Conservation (phyloP, 2,329 filamentous ascomycete species). For the Dothideomycetes sp. region DNA sequence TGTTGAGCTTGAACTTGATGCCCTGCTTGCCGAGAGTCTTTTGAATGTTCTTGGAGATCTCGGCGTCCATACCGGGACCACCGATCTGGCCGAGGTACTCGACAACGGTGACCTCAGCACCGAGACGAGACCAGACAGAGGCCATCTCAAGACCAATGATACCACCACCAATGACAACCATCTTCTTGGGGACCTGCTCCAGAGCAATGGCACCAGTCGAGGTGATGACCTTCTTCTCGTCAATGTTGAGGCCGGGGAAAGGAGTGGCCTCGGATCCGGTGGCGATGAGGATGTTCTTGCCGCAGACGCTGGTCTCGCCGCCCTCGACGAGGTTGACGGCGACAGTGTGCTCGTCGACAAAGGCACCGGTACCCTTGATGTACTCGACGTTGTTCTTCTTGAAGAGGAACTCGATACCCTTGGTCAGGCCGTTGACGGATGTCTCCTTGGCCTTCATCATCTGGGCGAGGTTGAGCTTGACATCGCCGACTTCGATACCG, state of each 20-base stretch:
- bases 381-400: conserved; percentile 99
- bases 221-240: conserved; percentile 95
- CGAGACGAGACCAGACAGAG: conserved; percentile 93
- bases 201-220: conserved; percentile 91
- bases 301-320: conserved; percentile 75
- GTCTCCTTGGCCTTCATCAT: conserved; percentile 99
- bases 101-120: conserved; percentile 90
- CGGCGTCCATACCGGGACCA: conserved; percentile 91
- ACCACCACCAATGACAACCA: conserved; percentile 95
- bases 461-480: conserved; percentile 86
- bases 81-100: conserved; percentile 95
- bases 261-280: conserved; percentile 93
- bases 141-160: conserved; percentile 98
- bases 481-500: conserved; percentile 94
- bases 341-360: conserved; percentile 82
- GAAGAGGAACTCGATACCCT: conserved; percentile 95
- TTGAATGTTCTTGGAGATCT: conserved; percentile 83
- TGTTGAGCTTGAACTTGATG: conserved; percentile 95
- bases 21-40: conserved; percentile 95
- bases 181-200: conserved; percentile 84
- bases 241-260: conserved; percentile 90
- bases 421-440: conserved; percentile 79
- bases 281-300: conserved; percentile 97
- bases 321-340: conserved; percentile 85
- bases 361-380: conserved; percentile 83